Conservation (phyloP, 2,329 filamentous ascomycete genomes). For the Penicillium sp. region DNA sequence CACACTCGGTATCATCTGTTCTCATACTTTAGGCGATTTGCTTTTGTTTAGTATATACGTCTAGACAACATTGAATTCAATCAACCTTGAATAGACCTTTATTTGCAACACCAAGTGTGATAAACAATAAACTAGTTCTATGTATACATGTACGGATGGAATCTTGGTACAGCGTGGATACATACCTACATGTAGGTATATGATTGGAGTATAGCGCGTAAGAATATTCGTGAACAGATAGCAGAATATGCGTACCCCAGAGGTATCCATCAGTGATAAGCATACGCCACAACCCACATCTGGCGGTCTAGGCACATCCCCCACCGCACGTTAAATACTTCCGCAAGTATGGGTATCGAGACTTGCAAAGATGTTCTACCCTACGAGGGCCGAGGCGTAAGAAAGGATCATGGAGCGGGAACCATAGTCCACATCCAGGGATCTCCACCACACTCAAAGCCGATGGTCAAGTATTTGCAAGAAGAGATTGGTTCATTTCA, state of each 20-base stretch:
- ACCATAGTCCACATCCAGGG: background rate
- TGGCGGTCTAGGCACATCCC: background rate
- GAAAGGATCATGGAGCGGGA: background rate
- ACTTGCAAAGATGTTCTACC: constrained; percentile 1
- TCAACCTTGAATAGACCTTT: constrained; percentile 2
- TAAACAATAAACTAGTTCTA: background rate
- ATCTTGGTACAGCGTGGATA: background rate
- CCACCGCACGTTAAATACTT: background rate
- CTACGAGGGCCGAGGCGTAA: background rate
- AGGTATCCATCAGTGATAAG: background rate
- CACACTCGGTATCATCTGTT: background rate
- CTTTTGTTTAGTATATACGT: constrained; percentile 1
- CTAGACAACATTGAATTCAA: constrained; percentile 4
- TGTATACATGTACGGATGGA: background rate
- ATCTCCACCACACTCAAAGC: background rate
- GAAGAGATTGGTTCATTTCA: constrained; percentile 32
- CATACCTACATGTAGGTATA: no score
- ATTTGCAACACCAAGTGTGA: background rate
- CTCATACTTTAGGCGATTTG: background rate
- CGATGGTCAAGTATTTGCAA: background rate
- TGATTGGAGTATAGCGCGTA: no score
- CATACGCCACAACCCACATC: background rate
- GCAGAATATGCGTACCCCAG: background rate
- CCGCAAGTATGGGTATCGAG: background rate
- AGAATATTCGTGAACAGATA: background rate